Evolutionary conservation across 2,329 filamentous ascomycete genomes (phyloP).

Genomic region (Fusarium sp.): DNA sequence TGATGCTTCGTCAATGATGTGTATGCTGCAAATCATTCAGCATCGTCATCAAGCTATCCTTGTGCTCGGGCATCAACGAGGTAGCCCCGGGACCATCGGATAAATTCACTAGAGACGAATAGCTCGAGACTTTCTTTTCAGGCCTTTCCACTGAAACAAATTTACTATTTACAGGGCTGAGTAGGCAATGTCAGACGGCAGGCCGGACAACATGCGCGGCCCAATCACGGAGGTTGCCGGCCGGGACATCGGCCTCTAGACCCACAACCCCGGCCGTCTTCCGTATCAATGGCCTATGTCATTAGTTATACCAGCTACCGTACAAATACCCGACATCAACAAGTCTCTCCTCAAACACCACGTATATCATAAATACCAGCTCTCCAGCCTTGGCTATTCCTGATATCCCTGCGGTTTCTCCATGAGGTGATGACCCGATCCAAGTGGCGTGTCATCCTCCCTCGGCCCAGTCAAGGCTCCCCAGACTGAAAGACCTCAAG

Average conservation of each 20-base stretch:
- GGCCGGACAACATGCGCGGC: slow-evolving; percentile 19
- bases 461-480: slow-evolving; percentile 12
- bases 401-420: slow-evolving; percentile 15
- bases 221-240: slow-evolving; percentile 44
- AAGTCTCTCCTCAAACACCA: slow-evolving; percentile 1
- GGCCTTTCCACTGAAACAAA: neutral
- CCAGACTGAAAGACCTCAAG: slow-evolving; percentile 8
- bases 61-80: slow-evolving; percentile 17
- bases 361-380: neutral
- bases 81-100: neutral
- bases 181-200: slow-evolving; percentile 21
- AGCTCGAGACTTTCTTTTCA: neutral
- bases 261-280: slow-evolving; percentile 32
- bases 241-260: slow-evolving; percentile 19
- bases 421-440: slow-evolving; percentile 42
- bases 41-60: neutral
- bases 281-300: slow-evolving; percentile 17
- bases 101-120: neutral
- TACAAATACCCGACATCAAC: neutral
- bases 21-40: slow-evolving; percentile 1
- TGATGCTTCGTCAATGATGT: slow-evolving; percentile 18
- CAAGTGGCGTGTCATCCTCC: slow-evolving; percentile 39
- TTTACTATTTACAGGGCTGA: slow-evolving; percentile 29
- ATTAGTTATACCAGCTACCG: neutral
- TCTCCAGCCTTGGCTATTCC: neutral